Evolutionary conservation across 2,329 filamentous ascomycete genomes (phyloP), one percentile per base, ranked within the genome.

Genomic region (Talaromyces atroroseus): DNA sequence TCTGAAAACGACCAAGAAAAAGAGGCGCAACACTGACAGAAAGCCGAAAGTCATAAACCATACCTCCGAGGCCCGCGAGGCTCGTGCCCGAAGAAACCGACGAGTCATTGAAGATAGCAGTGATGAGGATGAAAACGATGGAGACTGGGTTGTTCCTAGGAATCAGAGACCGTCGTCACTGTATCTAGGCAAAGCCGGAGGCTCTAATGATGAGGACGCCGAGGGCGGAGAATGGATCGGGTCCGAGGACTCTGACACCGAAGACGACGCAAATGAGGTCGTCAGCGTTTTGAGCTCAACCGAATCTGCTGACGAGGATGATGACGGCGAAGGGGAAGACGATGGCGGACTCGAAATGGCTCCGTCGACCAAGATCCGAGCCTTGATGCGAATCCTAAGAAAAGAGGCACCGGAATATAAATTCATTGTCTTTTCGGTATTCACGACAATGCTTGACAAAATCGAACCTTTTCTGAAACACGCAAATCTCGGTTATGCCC

Each of bases 371-470:
- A 99, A 99, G 76, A 95, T 99, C 66, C 86, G 88, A 46, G 86
- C 94, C 64, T 81, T 97, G 20, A 82, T 95, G 66, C 80, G 84
- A 59, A 89, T 99, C 52, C 82, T 99, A 8, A 82, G 85, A 61
- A 83, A 83, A 46, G 94, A 99, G 71, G 85, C 86, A 0, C 77
- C 80, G 1, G 80, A 90, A 58, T 90, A 96, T 80, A 99, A 99
- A 70, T 95, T 96, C 68, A 99, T 99, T 66, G 91, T 99, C 61
- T 99, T 99, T 74, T 96, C 91, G 1, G 90, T 97, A 66, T 99
- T 99, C 74, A 99, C 94, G 0, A 94, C 90, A 0, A 99, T 99
- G 94, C 84, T 99, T 47, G 89, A 97, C 75, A 85, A 97, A 26
- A 86, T 99, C 60, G 91, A 97, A 69, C 94, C 94, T 2, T 96